These are phyloP conservation scores for Diaporthe amygdali DNA, from an alignment of 2,329 filamentous ascomycete species.

Conservation along the genomic window DNA sequence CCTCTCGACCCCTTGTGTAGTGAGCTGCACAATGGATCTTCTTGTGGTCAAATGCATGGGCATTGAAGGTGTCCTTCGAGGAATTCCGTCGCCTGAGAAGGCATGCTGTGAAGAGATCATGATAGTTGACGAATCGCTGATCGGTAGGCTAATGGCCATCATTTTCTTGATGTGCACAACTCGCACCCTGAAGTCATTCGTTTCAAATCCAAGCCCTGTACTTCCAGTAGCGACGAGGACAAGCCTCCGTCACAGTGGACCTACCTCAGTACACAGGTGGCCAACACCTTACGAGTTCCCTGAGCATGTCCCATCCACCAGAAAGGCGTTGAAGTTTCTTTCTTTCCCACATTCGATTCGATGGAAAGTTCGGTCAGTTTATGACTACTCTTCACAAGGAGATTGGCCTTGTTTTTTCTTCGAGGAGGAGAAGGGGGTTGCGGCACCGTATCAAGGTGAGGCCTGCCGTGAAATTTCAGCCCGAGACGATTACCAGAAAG, in stretches of 20 bases:
- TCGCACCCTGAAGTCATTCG: not conserved
- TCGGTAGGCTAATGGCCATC: not conserved
- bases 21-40: not conserved
- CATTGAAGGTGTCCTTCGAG: no score
- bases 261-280: not conserved
- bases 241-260: not conserved
- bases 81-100: not conserved
- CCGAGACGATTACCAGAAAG: not conserved
- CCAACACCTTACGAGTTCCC: not conserved
- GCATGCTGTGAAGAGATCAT: not conserved
- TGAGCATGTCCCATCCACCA: not conserved
- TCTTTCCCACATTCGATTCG: not conserved
- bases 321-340: not conserved
- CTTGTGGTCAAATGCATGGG: not conserved
- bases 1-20: not conserved
- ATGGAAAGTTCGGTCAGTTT: not conserved
- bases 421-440: not conserved
- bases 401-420: no score
- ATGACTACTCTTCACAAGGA: not conserved
- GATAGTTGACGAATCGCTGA: not conserved
- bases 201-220: not conserved
- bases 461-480: not conserved
- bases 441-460: not conserved
- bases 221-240: not conserved
- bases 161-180: not conserved